Evolutionary conservation across 495 filamentous ascomycete species (phyloP).

Genomic region (Podospora tetraspora): DNA sequence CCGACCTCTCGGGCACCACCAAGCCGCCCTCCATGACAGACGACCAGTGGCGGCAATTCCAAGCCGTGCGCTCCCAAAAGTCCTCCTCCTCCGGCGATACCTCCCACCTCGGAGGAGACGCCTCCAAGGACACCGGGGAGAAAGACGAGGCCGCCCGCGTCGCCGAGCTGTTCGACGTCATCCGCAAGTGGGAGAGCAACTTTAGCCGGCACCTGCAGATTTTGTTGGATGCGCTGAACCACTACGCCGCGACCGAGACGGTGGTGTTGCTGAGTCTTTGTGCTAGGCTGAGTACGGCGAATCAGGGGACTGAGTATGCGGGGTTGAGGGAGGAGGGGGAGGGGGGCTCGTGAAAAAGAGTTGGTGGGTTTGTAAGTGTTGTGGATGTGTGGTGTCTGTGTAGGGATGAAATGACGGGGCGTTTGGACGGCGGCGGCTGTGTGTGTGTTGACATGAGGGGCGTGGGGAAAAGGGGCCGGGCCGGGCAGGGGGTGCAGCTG

Average conservation of each 20-base stretch:
- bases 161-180: slow-evolving; percentile 73
- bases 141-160: slow-evolving; percentile 42
- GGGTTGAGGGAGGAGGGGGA: slow-evolving; percentile 47
- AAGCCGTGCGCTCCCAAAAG: slow-evolving; percentile 34
- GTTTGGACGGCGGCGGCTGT: background rate
- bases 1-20: slow-evolving; percentile 55
- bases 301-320: slow-evolving; percentile 57
- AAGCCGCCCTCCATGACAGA: slow-evolving; percentile 49
- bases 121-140: slow-evolving; percentile 1
- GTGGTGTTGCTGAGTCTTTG: slow-evolving; percentile 86
- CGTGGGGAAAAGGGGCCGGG: background rate
- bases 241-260: slow-evolving; percentile 95
- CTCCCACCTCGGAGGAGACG: background rate
- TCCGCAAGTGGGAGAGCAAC: slow-evolving; percentile 84
- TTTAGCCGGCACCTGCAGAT: slow-evolving; percentile 89
- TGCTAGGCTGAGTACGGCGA: slow-evolving; percentile 68
- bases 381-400: background rate
- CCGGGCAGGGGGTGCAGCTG: too few species aligned
- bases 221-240: slow-evolving; percentile 86
- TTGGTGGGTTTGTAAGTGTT: background rate
- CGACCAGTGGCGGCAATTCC: slow-evolving; percentile 48
- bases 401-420: background rate
- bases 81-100: background rate
- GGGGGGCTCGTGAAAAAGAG: slow-evolving; percentile 3
- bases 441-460: background rate